These are phyloP conservation scores for Glycine tomentella DNA, from an alignment of 306 rosid species.

Conservation along the genomic window DNA sequence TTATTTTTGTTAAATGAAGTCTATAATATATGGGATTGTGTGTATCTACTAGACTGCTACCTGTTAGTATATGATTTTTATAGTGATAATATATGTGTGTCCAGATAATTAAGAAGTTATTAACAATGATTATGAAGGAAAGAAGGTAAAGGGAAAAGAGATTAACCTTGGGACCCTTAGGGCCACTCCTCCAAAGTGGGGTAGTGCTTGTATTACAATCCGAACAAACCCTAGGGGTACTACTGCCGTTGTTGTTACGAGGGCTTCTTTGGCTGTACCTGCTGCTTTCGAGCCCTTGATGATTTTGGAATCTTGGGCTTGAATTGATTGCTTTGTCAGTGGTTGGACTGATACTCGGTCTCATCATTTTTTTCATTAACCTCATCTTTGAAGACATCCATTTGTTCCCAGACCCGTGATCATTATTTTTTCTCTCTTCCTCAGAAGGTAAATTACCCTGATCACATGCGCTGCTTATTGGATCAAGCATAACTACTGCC, in stretches of 20 bases:
- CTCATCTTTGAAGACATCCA: slow-evolving; percentile 87
- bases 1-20: no score
- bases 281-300: no score
- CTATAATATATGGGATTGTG: not conserved
- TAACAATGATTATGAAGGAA: no score
- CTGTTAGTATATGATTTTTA: not conserved
- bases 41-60: not conserved
- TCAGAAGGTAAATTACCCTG: no score
- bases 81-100: no score
- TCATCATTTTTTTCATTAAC: slow-evolving; percentile 71
- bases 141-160: no score
- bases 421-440: not conserved
- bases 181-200: slow-evolving; percentile 98
- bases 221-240: slow-evolving; percentile 74
- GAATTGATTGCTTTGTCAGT: slow-evolving; percentile 36
- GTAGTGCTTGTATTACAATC: slow-evolving; percentile 81
- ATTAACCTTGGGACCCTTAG: slow-evolving; percentile 89
- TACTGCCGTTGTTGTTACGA: slow-evolving; percentile 24
- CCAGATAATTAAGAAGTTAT: no score
- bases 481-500: not conserved
- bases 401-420: slow-evolving; percentile 51
- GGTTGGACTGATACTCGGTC: not conserved
- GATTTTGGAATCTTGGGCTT: no score
- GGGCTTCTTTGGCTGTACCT: slow-evolving; percentile 41
- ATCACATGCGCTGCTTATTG: no score